A percentile compares a stretch with the other conserved stretches of the same genome.
Conservation (phyloP, 495 filamentous ascomycete species). For the Barbatosphaeria neglecta region DNA sequence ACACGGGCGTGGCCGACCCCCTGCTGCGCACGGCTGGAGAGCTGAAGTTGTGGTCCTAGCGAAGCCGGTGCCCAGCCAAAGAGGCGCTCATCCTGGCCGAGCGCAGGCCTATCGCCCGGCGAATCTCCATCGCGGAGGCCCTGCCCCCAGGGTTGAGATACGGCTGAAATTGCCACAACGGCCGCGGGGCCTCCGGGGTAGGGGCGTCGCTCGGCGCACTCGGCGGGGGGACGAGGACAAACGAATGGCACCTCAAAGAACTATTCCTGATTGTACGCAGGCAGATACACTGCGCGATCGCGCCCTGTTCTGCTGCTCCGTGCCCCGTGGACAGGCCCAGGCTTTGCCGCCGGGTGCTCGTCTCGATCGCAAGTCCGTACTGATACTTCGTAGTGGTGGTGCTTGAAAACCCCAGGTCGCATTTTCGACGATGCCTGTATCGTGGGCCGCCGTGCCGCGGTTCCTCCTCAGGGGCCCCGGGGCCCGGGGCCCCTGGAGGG, state of each 20-base stretch:
- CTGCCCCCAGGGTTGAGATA: background rate
- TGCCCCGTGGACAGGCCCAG: no score
- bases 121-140: background rate
- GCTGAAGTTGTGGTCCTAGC: background rate
- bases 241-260: no score
- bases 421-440: no score
- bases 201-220: background rate
- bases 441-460: no score
- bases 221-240: background rate
- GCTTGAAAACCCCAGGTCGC: no score
- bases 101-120: background rate
- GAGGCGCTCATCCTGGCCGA: background rate
- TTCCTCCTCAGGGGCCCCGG: no score
- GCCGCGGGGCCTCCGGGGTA: background rate
- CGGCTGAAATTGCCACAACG: background rate
- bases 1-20: background rate
- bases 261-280: no score
- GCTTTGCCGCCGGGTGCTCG: background rate
- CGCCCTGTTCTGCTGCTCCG: no score
- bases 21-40: background rate
- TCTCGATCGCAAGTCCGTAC: no score
- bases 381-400: no score
- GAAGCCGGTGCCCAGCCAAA: background rate
- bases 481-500: no score
- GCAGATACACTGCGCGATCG: no score